phyloP scores from a whole-genome alignment of 1,139 yeast genomes.

The Geotrichum bryndzae region DNA sequence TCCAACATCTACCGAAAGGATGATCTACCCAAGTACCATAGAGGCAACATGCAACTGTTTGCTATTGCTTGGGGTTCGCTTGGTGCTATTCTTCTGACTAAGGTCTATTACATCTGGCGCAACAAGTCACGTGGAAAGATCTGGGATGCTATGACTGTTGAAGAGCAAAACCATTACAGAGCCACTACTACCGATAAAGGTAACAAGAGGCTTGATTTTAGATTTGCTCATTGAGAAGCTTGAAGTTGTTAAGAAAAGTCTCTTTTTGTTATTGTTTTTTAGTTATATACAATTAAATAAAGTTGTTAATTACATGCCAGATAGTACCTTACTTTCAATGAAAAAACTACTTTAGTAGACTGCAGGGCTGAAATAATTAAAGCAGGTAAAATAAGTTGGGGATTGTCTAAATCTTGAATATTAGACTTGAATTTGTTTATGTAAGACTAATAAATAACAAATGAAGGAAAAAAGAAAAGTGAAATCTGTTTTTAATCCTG shows the following conservation, averaged over 20 bases:
- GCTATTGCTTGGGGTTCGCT: slow-evolving; percentile 35
- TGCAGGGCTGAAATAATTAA: too few species aligned
- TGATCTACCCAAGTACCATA: slow-evolving; percentile 52
- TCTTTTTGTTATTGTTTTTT: background rate
- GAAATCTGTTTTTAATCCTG: too few species aligned
- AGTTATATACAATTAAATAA: background rate
- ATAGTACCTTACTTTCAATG: too few species aligned
- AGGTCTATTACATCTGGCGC: slow-evolving; percentile 42
- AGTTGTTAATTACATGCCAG: too few species aligned
- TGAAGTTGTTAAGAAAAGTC: background rate
- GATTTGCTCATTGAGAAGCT: slow-evolving; percentile 30
- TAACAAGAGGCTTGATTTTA: slow-evolving; percentile 34
- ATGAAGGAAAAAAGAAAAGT: too few species aligned
- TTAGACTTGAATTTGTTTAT: too few species aligned
- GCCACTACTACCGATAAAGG: slow-evolving; percentile 39
- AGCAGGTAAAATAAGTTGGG: too few species aligned
- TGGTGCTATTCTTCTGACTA: slow-evolving; percentile 21
- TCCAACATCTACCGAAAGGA: slow-evolving; percentile 48
- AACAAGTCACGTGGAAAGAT: slow-evolving; percentile 41
- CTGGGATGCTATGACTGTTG: slow-evolving; percentile 47
- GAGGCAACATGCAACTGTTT: slow-evolving; percentile 47
- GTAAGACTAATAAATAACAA: too few species aligned
- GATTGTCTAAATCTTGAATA: too few species aligned
- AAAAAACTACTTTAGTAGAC: too few species aligned
- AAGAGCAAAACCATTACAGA: slow-evolving; percentile 45